Evolutionary conservation across 139 green algal species (phyloP), one percentile per base, ranked within the genome.

Genomic region (Micractinium sp.): DNA sequence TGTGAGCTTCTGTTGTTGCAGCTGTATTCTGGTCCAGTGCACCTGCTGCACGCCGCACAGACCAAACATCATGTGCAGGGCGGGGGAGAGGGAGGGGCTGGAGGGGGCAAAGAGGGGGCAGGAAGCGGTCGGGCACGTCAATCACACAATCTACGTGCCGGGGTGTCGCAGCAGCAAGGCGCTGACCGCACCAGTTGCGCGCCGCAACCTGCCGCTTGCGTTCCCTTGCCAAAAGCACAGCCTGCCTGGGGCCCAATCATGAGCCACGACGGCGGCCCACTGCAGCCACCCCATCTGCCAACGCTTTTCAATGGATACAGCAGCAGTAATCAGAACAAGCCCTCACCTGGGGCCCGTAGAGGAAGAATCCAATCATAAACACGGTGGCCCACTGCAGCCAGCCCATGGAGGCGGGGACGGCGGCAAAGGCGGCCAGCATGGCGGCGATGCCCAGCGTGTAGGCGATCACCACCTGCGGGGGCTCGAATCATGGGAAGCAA

Each of bases 341-440:
- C 47, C 47, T 5, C 91, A 95, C 94, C 91, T 96, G 94, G 3
- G 96, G 96, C 0, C 97, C 97, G 89, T 97, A 97, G 27, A 99
- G 95, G 94, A 98, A 98, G 93, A 99, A 99, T 81, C 97, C 97
- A 47, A 99, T 97, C 93, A 98, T 97, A 92, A 98, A 98, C 60
- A 99, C 96, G 73, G 94, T 94, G 71, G 93, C 53, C 97, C 97
- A 99, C 93, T 99, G 97, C 90, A 97, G 63, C 86, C 85, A 92
- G 22, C 93, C 81, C 82, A 95, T 74, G 75, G 91, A 88, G 38
- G 93, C 91, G 19, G 97, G 96, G 60, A 96, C 91, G 27, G 93
- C 91, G 82, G 91, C 93, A 92, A 99, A 98, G 41, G 78, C 29
- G 29, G 53, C 31, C 41, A 67, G 93, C 39, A 93, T 91, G 27